phyloP scores from a whole-genome alignment of 2,329 filamentous ascomycete genomes.

The Arthroderma uncinatum region DNA sequence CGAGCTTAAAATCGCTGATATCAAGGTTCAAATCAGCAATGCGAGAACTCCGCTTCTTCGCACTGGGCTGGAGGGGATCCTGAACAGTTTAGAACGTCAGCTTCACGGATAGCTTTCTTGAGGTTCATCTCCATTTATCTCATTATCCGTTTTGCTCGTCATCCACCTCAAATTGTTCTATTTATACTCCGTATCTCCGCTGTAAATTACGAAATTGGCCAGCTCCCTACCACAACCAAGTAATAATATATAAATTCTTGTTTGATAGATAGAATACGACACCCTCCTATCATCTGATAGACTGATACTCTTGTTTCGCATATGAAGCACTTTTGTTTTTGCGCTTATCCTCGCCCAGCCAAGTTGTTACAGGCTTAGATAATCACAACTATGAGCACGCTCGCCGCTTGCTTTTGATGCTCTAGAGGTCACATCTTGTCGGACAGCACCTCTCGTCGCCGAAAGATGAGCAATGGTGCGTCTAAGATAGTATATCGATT shows the following conservation, averaged over 20 bases:
- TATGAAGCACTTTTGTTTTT: background rate
- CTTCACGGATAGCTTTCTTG: background rate
- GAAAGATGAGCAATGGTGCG: conserved; percentile 18
- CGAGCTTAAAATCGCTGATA: conserved; percentile 6
- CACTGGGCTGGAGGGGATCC: conserved; percentile 5
- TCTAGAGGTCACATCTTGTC: background rate
- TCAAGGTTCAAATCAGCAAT: conserved; percentile 3
- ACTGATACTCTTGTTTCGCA: no score
- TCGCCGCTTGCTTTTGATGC: background rate
- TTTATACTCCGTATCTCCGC: no score
- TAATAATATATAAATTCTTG: no score
- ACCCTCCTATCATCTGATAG: no score
- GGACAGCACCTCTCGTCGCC: conserved; percentile 7
- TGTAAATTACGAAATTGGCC: no score
- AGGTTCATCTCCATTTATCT: no score
- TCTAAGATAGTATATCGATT: conserved; percentile 13
- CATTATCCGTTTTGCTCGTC: no score
- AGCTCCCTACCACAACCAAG: no score
- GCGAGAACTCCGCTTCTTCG: conserved; percentile 4
- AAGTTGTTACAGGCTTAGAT: background rate
- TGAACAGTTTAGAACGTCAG: conserved; percentile 5
- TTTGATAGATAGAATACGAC: no score
- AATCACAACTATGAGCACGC: background rate
- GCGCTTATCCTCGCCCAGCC: background rate
- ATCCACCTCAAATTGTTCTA: no score